Evolutionary conservation across 2,329 filamentous ascomycete genomes (phyloP), one percentile per base, ranked within the genome.

Genomic region (Verticillium dahliae): DNA sequence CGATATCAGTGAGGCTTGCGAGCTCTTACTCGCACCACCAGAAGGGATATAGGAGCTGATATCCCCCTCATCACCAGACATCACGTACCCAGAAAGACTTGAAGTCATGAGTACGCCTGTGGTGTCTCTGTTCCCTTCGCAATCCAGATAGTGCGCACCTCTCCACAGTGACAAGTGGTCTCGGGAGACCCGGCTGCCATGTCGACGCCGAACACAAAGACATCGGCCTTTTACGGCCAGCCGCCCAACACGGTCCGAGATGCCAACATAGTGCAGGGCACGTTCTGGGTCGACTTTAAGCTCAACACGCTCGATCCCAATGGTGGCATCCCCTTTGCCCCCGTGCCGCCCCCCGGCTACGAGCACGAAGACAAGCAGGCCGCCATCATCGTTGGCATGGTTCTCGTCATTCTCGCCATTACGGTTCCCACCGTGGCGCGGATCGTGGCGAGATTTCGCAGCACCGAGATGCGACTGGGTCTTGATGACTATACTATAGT

Each of bases 321-420:
- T 37, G 11, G 54, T 34, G 63, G 61, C 33, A 63, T 63, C 33
- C 18, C 58, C 2, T 61, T 63, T 27, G 59, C 63, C 18, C 61
- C 61, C n/a, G 41, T 39, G 22, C 45, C 57, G 57, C 61, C 61
- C 3, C 41, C 57, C 10, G 39, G 59, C 5, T 58, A 58, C 5
- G 63, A 60, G 9, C 63, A 64, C 38, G 61, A 64, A 31, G 57
- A 58, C 55, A 63, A 63, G 34, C 63, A 64, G 22, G 54, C 39
- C n/a, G 61, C 57, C 55, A 63, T 64, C 55, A 64, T 64, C 9
- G 61, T 56, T 2, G 61, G 63, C 18, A 64, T 64, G 63, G 58
- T 56, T 6, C 33, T 61, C 7, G 63, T 61, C 15, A 56, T 64
- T 27, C 37, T 64, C 33, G 63, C 61, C 34, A 64, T 64, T 11